Conservation (phyloP, 805 yeast species). For the Soucietia sequanensis region DNA sequence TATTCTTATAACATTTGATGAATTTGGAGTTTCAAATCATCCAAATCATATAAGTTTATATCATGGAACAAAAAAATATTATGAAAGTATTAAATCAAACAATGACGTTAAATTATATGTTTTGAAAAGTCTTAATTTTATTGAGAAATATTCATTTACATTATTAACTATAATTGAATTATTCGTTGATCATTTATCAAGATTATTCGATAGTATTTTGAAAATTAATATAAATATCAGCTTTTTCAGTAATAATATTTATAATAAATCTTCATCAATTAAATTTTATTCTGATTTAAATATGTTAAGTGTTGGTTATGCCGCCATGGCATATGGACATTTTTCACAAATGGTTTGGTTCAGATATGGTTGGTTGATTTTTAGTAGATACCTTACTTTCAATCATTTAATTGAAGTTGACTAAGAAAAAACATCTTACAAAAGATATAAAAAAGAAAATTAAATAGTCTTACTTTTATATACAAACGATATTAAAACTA, state of each 20-base stretch:
- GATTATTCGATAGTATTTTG: slow-evolving; percentile 27
- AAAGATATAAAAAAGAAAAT: background rate
- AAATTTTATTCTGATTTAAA: slow-evolving; percentile 40
- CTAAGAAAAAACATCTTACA: background rate
- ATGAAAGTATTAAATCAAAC: slow-evolving; percentile 10
- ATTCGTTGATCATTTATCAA: slow-evolving; percentile 36
- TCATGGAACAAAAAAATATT: slow-evolving; percentile 45
- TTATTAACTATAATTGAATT: slow-evolving; percentile 41
- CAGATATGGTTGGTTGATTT: slow-evolving; percentile 80
- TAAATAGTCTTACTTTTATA: background rate
- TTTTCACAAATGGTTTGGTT: slow-evolving; percentile 94
- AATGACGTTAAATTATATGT: slow-evolving; percentile 21
- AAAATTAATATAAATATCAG: slow-evolving; percentile 37
- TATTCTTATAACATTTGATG: slow-evolving; percentile 76
- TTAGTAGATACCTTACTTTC: slow-evolving; percentile 73
- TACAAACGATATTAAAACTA: background rate
- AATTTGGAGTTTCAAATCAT: slow-evolving; percentile 78
- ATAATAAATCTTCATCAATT: slow-evolving; percentile 21
- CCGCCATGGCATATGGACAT: slow-evolving; percentile 83
- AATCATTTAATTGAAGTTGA: slow-evolving; percentile 55
- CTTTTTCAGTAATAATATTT: slow-evolving; percentile 26
- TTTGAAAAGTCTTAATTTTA: slow-evolving; percentile 35
- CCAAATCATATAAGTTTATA: slow-evolving; percentile 76
- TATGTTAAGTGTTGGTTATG: slow-evolving; percentile 43
- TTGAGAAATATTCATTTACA: slow-evolving; percentile 52